phyloP scores from a whole-genome alignment of 495 filamentous ascomycete genomes.

The Aspergillus conjunctus region DNA sequence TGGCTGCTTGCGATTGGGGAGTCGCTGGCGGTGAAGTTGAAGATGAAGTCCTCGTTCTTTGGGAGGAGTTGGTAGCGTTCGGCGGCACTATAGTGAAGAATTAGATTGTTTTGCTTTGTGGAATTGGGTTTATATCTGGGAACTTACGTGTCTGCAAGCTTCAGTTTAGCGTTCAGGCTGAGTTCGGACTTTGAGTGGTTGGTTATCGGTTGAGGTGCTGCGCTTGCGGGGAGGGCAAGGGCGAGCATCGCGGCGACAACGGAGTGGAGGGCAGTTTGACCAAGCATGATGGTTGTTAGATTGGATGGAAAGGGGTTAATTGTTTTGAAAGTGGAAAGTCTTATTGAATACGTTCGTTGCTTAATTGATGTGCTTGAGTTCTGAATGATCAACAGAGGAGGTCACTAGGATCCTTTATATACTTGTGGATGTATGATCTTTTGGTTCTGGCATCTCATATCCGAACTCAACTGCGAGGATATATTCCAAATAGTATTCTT shows the following conservation, averaged over 20 bases:
- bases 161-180: constrained; percentile 29
- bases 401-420: background rate
- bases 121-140: background rate
- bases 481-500: constrained; percentile 1
- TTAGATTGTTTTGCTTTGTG: constrained; percentile 7
- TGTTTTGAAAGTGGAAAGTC: background rate
- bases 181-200: constrained; percentile 26
- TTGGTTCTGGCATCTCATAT: background rate
- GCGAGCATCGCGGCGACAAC: constrained; percentile 11
- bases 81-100: constrained; percentile 23
- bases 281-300: constrained; percentile 21
- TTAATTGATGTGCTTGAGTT: background rate
- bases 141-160: constrained; percentile 30
- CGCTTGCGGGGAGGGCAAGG: constrained; percentile 22
- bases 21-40: constrained; percentile 39
- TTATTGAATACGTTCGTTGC: constrained; percentile 1
- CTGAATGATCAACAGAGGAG: background rate
- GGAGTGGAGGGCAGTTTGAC: constrained; percentile 17
- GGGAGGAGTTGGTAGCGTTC: constrained; percentile 43
- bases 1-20: constrained; percentile 25
- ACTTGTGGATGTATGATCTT: background rate
- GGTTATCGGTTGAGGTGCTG: constrained; percentile 23
- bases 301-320: constrained; percentile 3
- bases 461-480: background rate
- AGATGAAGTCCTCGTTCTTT: constrained; percentile 42